Percentiles rank a stretch among this genome's conserved stretches.
These are phyloP conservation scores for Endocalyx cinctus DNA, from an alignment of 2,329 filamentous ascomycete species.

Conservation along the genomic window DNA sequence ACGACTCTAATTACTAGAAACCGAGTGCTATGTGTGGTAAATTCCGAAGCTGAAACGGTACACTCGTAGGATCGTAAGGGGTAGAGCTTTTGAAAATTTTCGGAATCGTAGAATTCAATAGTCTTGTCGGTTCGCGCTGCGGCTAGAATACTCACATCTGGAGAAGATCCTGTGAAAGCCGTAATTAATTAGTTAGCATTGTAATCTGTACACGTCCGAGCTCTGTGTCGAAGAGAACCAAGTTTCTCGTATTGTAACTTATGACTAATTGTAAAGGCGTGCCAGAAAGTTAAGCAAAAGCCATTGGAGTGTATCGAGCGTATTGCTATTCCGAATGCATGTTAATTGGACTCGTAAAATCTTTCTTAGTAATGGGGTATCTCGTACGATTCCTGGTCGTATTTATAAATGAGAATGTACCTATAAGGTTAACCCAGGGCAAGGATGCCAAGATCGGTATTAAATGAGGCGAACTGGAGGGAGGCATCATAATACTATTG, in stretches of 20 bases:
- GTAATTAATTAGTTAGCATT: not conserved
- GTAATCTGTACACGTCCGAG: conserved; percentile 1
- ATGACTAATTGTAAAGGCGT: conserved; percentile 2
- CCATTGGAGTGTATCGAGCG: too few species aligned
- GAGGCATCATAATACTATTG: conserved; percentile 2
- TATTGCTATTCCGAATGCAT: too few species aligned
- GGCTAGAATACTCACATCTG: conserved; percentile 3
- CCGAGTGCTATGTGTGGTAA: conserved; percentile 2
- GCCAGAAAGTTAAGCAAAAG: too few species aligned
- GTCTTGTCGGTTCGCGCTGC: conserved; percentile 1
- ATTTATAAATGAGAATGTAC: conserved; percentile 1
- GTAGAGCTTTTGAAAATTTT: conserved; percentile 5
- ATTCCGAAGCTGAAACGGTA: not conserved
- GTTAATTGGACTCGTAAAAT: conserved; percentile 2
- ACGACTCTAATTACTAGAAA: conserved; percentile 5
- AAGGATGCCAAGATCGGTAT: conserved; percentile 2
- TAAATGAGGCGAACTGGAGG: conserved; percentile 1
- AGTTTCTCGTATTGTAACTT: conserved; percentile 3
- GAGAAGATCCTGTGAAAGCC: conserved; percentile 1
- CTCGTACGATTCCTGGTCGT: conserved; percentile 1
- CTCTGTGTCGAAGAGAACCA: conserved; percentile 6
- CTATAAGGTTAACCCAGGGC: conserved; percentile 1
- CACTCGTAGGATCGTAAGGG: conserved; percentile 3
- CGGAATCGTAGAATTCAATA: conserved; percentile 7
- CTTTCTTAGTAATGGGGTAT: conserved; percentile 1